These are phyloP conservation scores for Yamadazyma sp. DNA, from an alignment of 1,139 yeast genomes.

Conservation along the genomic window DNA sequence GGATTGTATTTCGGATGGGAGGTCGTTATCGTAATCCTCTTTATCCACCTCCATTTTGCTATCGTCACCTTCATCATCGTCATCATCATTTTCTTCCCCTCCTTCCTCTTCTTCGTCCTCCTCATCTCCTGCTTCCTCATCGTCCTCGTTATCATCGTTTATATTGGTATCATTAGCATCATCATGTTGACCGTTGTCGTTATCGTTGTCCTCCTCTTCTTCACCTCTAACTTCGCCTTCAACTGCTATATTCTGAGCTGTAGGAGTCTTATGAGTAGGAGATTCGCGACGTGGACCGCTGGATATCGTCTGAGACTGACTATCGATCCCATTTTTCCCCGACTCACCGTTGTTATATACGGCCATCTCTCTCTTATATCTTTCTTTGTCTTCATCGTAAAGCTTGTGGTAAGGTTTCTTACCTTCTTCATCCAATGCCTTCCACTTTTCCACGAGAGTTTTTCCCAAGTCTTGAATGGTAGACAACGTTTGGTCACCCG, in stretches of 20 bases:
- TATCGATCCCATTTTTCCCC: constrained; percentile 7
- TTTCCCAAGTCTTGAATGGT: constrained; percentile 41
- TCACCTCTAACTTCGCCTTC: no score
- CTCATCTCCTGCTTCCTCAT: constrained; percentile 17
- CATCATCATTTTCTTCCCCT: background rate
- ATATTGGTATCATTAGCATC: constrained; percentile 7
- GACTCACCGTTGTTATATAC: constrained; percentile 50
- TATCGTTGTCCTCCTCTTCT: constrained; percentile 20
- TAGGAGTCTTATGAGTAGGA: no score
- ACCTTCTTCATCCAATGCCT: constrained; percentile 64
- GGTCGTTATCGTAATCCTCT: constrained; percentile 2
- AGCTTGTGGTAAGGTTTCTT: constrained; percentile 74
- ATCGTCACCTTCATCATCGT: constrained; percentile 3
- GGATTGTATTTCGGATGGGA: constrained; percentile 7
- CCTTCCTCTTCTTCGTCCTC: constrained; percentile 8
- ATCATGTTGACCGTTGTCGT: constrained; percentile 9
- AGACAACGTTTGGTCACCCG: constrained; percentile 14
- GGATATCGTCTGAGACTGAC: background rate
- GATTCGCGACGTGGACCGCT: background rate
- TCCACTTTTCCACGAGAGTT: constrained; percentile 87
- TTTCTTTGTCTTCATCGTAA: constrained; percentile 76
- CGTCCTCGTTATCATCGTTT: constrained; percentile 9
- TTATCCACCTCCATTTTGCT: constrained; percentile 1
- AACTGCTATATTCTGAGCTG: no score
- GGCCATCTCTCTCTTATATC: constrained; percentile 74